Conservation (phyloP, 208 protist species). For the Acanthamoeba castellanii region DNA sequence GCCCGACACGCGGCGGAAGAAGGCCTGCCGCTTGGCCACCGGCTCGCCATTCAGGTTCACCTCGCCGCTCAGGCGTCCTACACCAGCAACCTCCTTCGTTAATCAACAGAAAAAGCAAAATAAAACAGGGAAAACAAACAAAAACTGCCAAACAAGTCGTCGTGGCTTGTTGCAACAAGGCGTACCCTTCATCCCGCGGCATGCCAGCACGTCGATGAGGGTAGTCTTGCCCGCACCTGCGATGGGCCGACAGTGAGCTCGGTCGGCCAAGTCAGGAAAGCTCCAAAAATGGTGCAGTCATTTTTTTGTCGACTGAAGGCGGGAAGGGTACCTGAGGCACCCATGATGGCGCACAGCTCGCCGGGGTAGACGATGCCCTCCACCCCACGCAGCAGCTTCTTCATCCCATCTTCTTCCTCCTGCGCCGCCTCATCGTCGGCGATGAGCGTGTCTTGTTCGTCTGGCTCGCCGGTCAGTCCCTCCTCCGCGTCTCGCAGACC, state of each 20-base stretch:
- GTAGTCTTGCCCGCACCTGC: slow-evolving; percentile 74
- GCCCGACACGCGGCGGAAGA: slow-evolving; percentile 8
- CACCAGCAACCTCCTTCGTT: no score
- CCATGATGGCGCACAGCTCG: slow-evolving; percentile 69
- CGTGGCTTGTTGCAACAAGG: no score
- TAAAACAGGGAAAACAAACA: no score
- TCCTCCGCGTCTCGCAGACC: neutral
- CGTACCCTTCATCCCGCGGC: no score
- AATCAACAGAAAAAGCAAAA: no score
- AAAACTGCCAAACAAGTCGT: no score
- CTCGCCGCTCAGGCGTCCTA: neutral
- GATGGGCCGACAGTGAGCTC: neutral
- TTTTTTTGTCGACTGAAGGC: no score
- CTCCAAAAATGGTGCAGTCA: no score
- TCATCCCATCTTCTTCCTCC: neutral
- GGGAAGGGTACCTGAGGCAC: slow-evolving; percentile 31
- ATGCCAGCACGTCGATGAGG: slow-evolving; percentile 51
- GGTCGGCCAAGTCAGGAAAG: neutral
- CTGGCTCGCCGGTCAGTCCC: neutral
- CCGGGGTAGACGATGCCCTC: slow-evolving; percentile 52
- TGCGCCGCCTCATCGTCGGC: neutral
- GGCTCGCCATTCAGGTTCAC: slow-evolving; percentile 46
- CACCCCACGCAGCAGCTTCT: slow-evolving; percentile 9
- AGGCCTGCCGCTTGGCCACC: neutral
- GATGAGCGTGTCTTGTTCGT: neutral